phyloP scores from a whole-genome alignment of 73 alveolate genomes.

The Effrenium voratum region DNA sequence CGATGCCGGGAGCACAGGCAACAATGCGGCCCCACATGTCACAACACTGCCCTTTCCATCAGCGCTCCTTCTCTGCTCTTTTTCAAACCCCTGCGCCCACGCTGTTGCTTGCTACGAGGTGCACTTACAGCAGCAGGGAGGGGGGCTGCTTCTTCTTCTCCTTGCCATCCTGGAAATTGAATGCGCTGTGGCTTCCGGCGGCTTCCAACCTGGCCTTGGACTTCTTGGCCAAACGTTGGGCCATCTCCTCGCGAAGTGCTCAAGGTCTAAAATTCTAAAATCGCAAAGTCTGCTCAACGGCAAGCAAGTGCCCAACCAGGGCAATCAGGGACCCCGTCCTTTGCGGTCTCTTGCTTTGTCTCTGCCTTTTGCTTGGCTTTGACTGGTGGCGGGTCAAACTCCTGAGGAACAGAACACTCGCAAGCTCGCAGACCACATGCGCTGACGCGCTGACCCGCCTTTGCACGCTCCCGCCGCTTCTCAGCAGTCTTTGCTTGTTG shows the following conservation, averaged over 20 bases:
- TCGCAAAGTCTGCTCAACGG: background rate
- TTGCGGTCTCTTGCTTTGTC: conserved; percentile 59
- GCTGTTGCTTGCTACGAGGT: background rate
- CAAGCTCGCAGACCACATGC: background rate
- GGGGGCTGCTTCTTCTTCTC: conserved; percentile 44
- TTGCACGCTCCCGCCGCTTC: conserved; percentile 89
- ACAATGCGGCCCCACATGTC: too few relatives aligned
- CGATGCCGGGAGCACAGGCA: too few relatives aligned
- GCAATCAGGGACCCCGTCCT: background rate
- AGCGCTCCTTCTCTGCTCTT: too few relatives aligned
- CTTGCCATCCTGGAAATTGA: background rate
- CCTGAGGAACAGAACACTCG: background rate
- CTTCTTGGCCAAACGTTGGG: conserved; percentile 86
- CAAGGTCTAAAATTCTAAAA: background rate
- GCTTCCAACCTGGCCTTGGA: conserved; percentile 21
- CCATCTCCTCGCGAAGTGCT: conserved; percentile 41
- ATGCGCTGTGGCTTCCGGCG: too few relatives aligned
- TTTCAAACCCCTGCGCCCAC: too few relatives aligned
- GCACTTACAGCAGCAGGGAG: conserved; percentile 40
- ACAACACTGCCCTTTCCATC: too few relatives aligned
- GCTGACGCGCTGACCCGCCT: background rate
- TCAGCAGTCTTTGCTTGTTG: conserved; percentile 89
- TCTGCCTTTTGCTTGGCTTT: conserved; percentile 53
- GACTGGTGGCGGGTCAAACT: conserved; percentile 84
- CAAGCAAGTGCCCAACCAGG: background rate